These are phyloP conservation scores for Ceratocystis eucalypticola DNA, from an alignment of 2,329 filamentous ascomycete species.

Conservation along the genomic window DNA sequence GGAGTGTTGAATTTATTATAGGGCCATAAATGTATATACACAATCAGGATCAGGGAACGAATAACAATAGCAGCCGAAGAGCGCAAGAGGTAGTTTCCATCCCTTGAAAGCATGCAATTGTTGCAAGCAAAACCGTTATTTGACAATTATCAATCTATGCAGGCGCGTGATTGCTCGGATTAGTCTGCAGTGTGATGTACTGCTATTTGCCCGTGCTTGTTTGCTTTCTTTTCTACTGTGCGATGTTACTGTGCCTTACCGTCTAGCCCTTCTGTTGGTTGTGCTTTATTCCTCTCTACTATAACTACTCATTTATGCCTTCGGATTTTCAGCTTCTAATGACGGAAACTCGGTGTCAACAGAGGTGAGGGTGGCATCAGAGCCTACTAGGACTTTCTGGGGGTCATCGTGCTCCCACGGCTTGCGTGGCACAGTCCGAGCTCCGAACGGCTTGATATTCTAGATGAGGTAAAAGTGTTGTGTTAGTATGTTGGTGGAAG, in stretches of 20 bases:
- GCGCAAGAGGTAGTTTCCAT: neutral
- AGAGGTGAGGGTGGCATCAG: neutral
- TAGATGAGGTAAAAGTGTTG: neutral
- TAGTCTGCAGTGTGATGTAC: neutral
- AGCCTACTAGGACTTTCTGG: neutral
- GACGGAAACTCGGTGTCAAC: conserved; percentile 17
- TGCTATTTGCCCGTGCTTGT: neutral
- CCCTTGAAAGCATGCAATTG: neutral
- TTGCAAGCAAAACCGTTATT: neutral
- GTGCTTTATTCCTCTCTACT: neutral
- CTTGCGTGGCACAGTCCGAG: conserved; percentile 16
- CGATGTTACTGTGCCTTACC: neutral
- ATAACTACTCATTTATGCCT: neutral
- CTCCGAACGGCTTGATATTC: conserved; percentile 18
- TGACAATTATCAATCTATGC: neutral
- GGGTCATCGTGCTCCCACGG: conserved; percentile 15
- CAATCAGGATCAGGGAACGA: neutral
- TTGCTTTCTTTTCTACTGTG: neutral
- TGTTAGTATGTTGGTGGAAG: conserved; percentile 26
- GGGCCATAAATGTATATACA: conserved; percentile 3
- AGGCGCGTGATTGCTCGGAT: too few species aligned
- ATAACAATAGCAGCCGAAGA: neutral
- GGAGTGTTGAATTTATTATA: neutral
- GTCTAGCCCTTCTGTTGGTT: neutral
- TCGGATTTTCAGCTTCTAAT: neutral